Conservation (phyloP, 257 asterid genomes). For the Nicotiana tomentosiformis region DNA sequence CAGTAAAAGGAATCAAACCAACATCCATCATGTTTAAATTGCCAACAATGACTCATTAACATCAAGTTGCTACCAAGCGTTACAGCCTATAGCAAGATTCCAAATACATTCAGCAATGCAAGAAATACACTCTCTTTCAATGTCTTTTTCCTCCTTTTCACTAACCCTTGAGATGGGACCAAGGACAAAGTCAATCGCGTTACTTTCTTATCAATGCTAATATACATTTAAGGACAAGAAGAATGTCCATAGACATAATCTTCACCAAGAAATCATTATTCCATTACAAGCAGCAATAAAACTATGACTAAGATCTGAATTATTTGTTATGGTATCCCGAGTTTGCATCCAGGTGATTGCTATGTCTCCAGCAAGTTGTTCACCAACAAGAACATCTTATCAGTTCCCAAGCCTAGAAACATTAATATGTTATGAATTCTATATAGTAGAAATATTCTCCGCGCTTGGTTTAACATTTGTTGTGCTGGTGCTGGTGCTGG, state of each 20-base stretch:
- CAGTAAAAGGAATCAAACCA: background rate
- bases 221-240: background rate
- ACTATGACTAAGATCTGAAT: background rate
- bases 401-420: background rate
- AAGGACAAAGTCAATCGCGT: background rate
- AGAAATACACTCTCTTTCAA: background rate
- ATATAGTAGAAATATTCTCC: slow-evolving; percentile 9
- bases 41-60: background rate
- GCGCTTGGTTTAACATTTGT: slow-evolving; percentile 26
- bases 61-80: background rate
- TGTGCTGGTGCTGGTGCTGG: slow-evolving; percentile 21
- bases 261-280: background rate
- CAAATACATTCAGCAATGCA: background rate
- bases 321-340: background rate
- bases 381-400: background rate
- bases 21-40: background rate
- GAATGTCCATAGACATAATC: background rate
- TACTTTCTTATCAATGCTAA: background rate
- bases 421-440: slow-evolving; percentile 19
- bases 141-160: background rate
- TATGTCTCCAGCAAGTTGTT: background rate
- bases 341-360: background rate
- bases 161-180: background rate
- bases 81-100: background rate
- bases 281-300: background rate